A percentile compares a stretch with the other conserved stretches of the same genome.
Evolutionary conservation across 2,329 filamentous ascomycete genomes (phyloP).

Genomic region (Apiospora malaysiana): DNA sequence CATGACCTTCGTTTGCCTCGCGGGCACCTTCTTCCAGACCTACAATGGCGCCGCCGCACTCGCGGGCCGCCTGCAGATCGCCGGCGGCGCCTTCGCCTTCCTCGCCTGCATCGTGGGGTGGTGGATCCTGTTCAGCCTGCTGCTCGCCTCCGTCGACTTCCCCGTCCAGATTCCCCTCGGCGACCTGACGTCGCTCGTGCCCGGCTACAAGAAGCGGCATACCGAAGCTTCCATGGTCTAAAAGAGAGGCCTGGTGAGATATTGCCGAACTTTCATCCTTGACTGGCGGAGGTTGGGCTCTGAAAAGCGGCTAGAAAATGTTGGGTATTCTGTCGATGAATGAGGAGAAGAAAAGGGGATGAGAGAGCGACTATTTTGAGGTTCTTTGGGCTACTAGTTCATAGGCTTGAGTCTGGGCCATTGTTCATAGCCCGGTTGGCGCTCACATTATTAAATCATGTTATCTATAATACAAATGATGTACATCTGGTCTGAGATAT

Average conservation of each 20-base stretch:
- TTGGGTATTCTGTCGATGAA: too few relatives aligned
- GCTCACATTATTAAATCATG: constrained; percentile 1
- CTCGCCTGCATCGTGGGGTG: background rate
- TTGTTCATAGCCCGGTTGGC: background rate
- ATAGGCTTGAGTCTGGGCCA: background rate
- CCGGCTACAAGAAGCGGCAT: background rate
- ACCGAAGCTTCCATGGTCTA: background rate
- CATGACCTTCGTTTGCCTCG: constrained; percentile 6
- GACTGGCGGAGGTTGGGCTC: too few relatives aligned
- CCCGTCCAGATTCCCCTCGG: constrained; percentile 2
- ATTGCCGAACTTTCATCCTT: too few relatives aligned
- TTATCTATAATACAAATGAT: constrained; percentile 17
- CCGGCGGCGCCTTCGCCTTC: constrained; percentile 8
- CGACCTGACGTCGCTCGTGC: background rate
- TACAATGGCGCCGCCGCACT: constrained; percentile 4
- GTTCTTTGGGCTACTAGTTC: too few relatives aligned
- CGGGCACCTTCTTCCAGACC: constrained; percentile 10
- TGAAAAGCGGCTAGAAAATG: too few relatives aligned
- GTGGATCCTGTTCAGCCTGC: constrained; percentile 11
- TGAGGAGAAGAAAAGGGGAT: too few relatives aligned
- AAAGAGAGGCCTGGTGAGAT: too few relatives aligned
- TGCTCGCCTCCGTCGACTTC: constrained; percentile 10
- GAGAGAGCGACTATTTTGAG: too few relatives aligned
- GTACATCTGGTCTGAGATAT: constrained; percentile 5
- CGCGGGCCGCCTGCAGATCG: background rate